Evolutionary conservation across 164 flowering plant species (phyloP), one percentile per base, ranked within the genome.

Genomic region (Stephania japonica): DNA sequence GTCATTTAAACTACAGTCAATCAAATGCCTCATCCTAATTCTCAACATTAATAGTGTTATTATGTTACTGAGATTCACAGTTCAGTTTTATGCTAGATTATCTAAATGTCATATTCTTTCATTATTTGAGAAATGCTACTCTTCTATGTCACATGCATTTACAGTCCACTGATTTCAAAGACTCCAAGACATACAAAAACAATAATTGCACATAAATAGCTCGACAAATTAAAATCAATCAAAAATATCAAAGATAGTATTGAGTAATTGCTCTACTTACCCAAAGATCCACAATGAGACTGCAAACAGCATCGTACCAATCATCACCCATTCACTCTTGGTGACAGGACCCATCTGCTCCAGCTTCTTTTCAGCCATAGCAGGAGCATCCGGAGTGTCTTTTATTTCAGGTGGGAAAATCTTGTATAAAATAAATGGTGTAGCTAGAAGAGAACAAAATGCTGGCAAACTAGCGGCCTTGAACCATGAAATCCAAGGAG

Each of bases 341-440:
- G 93, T 83, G 73, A 94, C 89, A 59, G 99, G 91, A 73, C 99
- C 99, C 99, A 94, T 92, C 49, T 59, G 70, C 80, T 89, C 84
- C 71, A 94, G 80, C 73, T 85, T 92, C 84, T 85, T 83, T 63
- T 88, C 53, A 71, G 99, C 99, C 81, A 85, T 77, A 19, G 89
- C 93, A 75, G 99, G 99, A 70, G 99, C 99, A 42, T 92, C 97
- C 8, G 97, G 99, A 19, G 97, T 94, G 77, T 90, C 92, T 74
- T 90, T 94, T 63, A 73, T 84, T 83, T 90, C 95, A 66, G 99
- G 98, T 67, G 99, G 99, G 80, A 83, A 92, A n/a, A 94, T 78
- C 73, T 85, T 88, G 74, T 94, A 94, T 50, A 94, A 76, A 44
- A 94, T 67, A 44, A 78, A 82, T 10, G 99, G 99, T 44, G 95